phyloP scores from a whole-genome alignment of 805 yeast genomes.

The Starmerella apis region DNA sequence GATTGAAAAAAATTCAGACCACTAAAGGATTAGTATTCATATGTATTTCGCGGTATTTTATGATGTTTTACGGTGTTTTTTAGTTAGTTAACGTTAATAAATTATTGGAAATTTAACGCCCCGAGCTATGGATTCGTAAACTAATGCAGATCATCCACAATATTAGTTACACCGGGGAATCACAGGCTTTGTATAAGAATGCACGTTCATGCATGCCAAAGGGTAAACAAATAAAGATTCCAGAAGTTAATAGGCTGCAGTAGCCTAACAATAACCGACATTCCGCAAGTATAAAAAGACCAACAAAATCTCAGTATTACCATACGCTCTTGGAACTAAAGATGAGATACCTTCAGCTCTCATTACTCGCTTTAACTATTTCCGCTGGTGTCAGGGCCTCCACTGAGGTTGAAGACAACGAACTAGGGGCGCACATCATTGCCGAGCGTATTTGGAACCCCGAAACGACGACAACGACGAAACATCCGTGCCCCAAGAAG shows the following conservation, averaged over 20 bases:
- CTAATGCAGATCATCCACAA: background rate
- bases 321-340: background rate
- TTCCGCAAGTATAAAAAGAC: background rate
- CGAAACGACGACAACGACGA: no score
- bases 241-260: background rate
- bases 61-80: no score
- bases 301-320: background rate
- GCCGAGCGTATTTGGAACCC: no score
- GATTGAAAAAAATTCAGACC: no score
- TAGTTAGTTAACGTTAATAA: no score
- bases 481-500: no score
- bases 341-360: background rate
- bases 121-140: background rate
- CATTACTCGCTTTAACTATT: background rate
- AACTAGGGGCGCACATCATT: background rate
- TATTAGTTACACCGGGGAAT: background rate
- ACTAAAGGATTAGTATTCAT: no score
- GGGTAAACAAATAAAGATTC: background rate
- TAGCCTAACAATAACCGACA: background rate
- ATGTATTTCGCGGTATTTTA: no score
- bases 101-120: background rate
- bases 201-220: background rate
- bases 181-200: background rate
- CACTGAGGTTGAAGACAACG: background rate
- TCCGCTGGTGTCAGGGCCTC: background rate